A percentile compares a stretch with the other conserved stretches of the same genome.
Evolutionary conservation across 495 filamentous ascomycete genomes (phyloP).

Genomic region (Immersiella caudata): DNA sequence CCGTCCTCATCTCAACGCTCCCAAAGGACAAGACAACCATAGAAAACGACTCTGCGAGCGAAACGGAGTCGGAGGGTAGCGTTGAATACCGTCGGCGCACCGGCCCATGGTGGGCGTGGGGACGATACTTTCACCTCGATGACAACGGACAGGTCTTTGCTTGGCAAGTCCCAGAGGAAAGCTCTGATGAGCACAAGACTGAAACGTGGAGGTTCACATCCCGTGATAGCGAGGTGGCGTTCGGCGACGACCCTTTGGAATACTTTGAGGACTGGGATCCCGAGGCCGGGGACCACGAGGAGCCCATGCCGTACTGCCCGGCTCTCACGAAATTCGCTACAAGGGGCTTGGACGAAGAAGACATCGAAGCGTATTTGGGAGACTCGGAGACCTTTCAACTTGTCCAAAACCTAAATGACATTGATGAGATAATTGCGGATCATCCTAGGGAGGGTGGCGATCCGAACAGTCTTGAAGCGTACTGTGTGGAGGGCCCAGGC

Average conservation of each 20-base stretch:
- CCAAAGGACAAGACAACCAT: too few relatives aligned
- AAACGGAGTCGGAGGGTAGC: neutral
- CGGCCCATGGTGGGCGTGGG: neutral
- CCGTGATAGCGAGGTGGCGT: slow-evolving; percentile 23
- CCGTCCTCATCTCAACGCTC: too few relatives aligned
- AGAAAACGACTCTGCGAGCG: neutral
- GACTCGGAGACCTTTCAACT: too few relatives aligned
- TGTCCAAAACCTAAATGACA: too few relatives aligned
- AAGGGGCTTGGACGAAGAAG: too few relatives aligned
- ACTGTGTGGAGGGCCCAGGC: too few relatives aligned
- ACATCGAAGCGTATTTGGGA: too few relatives aligned
- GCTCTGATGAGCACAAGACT: neutral
- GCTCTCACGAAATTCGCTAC: neutral
- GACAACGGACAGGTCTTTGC: neutral
- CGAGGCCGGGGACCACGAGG: slow-evolving; percentile 22
- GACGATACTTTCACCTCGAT: neutral
- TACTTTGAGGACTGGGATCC: slow-evolving; percentile 27
- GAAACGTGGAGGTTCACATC: slow-evolving; percentile 22
- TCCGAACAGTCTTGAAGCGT: too few relatives aligned
- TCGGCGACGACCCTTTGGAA: slow-evolving; percentile 19
- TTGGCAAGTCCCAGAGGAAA: neutral
- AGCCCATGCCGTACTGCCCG: neutral
- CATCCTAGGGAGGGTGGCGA: too few relatives aligned
- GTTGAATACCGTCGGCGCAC: neutral
- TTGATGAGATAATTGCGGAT: too few relatives aligned